Evolutionary conservation across 352 stramenopile species (phyloP).

Genomic region (Achlya hypogyna): DNA sequence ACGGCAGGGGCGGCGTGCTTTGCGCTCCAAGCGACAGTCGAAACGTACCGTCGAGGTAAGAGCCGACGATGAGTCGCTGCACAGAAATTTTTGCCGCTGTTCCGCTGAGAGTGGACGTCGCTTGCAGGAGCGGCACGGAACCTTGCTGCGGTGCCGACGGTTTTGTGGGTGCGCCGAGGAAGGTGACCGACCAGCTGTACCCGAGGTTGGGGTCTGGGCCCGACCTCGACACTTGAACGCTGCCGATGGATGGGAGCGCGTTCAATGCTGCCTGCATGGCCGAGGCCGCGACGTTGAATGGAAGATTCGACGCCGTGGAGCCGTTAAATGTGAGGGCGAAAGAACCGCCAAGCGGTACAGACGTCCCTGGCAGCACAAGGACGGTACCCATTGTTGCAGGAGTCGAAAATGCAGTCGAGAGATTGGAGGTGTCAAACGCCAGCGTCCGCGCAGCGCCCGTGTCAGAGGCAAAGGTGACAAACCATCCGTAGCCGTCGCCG

Average conservation of each 20-base stretch:
- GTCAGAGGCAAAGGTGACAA: constrained; percentile 39
- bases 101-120: constrained; percentile 5
- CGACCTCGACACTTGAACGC: constrained; percentile 27
- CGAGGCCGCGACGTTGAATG: constrained; percentile 32
- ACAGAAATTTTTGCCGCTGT: not conserved
- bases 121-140: not conserved
- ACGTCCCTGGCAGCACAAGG: constrained; percentile 26
- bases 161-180: constrained; percentile 16
- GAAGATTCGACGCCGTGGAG: constrained; percentile 30
- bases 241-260: constrained; percentile 20
- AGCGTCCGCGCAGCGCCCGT: constrained; percentile 23
- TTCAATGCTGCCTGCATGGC: constrained; percentile 33
- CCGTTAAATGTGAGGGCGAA: constrained; percentile 33
- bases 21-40: not conserved
- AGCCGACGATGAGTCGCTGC: not conserved
- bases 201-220: constrained; percentile 26
- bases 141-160: not conserved
- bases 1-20: not conserved
- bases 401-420: constrained; percentile 22
- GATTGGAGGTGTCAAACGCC: constrained; percentile 24
- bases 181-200: constrained; percentile 34
- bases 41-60: constrained; percentile 8
- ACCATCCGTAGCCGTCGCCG: constrained; percentile 40
- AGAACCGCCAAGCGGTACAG: constrained; percentile 24
- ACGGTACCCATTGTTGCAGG: constrained; percentile 27